Evolutionary conservation across 805 yeast species (phyloP), one percentile per base, ranked within the genome.

Genomic region (Candida odintsovae): DNA sequence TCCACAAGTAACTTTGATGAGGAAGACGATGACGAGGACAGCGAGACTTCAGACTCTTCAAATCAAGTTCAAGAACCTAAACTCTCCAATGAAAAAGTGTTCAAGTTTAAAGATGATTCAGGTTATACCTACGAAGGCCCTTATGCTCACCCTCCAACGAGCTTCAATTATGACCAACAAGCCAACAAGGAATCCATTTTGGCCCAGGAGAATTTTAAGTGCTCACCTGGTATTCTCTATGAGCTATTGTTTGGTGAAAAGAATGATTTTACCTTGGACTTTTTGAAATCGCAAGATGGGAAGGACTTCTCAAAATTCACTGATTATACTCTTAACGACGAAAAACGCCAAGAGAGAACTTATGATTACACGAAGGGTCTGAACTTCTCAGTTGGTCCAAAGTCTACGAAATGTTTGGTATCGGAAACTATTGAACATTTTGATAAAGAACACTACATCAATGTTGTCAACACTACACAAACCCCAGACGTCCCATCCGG

Each of bases 401-500:
- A 88, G 57, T 88, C 92, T 21, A 90, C 99, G 3, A 80, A 75
- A 47, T 87, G 95, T 61, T 49, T 67, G n/a, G 80, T 77, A 15
- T 66, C 64, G 3, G 97, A 90, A 55, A 68, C 72, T 0, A 71
- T 86, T 19, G 77, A 80, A 39, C 66, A 73, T 40, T 66, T 74
- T 56, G 84, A 86, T 56, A 69, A 71, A 43, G 68, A 75, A 6
- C 70, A 72, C 16, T 74, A 74, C 52, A 76, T 88, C 29, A 75
- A 80, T 48, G 80, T 89, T 2, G 66, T 80, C 2, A 79, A 82
- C 38, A 70, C 77, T 2, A 80, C 92, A 0, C 70, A 68, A 37
- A 90, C 99, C 0, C 99, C 99, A 0, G 94, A 89, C 59, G 98
- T 94, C 15, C 99, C 99, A 0, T 85, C 90, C 57, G 99, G 99